Evolutionary conservation across 2,329 filamentous ascomycete species (phyloP).

Genomic region (Talaromyces sp.): DNA sequence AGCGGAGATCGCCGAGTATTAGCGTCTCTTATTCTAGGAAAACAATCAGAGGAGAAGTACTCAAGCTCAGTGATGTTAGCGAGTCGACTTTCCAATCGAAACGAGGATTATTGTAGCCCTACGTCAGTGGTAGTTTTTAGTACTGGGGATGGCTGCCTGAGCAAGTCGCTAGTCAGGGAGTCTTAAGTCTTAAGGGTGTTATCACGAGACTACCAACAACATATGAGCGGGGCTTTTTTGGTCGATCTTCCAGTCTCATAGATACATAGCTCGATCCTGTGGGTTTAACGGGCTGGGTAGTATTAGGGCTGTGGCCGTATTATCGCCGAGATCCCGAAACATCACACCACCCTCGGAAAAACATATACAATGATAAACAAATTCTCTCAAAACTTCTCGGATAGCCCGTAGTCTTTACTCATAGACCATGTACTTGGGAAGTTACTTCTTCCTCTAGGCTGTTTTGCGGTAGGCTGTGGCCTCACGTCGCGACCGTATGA

Average conservation of each 20-base stretch:
- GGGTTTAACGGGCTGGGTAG: background rate
- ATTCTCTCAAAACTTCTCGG: constrained; percentile 3
- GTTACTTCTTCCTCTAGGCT: background rate
- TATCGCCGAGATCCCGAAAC: constrained; percentile 19
- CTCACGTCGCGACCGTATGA: constrained; percentile 4
- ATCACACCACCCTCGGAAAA: constrained; percentile 14
- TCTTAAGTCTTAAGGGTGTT: background rate
- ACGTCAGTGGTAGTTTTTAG: background rate
- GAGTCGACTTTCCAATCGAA: background rate
- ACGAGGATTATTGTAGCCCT: background rate
- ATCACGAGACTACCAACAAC: background rate
- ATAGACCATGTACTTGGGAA: background rate
- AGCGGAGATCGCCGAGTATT: background rate
- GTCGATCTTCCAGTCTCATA: background rate
- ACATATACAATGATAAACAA: background rate
- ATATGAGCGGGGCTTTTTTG: background rate
- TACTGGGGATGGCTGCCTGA: background rate
- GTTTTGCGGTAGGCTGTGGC: background rate
- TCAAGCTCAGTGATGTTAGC: background rate
- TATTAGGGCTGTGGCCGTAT: constrained; percentile 8
- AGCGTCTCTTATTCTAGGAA: background rate
- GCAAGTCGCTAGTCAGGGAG: too few species aligned
- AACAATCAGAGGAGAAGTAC: background rate
- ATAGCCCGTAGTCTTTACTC: background rate
- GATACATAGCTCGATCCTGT: too few species aligned